Base-by-base conservation (phyloP, 257 asterid species). In the Nicotiana benthamiana region DNA sequence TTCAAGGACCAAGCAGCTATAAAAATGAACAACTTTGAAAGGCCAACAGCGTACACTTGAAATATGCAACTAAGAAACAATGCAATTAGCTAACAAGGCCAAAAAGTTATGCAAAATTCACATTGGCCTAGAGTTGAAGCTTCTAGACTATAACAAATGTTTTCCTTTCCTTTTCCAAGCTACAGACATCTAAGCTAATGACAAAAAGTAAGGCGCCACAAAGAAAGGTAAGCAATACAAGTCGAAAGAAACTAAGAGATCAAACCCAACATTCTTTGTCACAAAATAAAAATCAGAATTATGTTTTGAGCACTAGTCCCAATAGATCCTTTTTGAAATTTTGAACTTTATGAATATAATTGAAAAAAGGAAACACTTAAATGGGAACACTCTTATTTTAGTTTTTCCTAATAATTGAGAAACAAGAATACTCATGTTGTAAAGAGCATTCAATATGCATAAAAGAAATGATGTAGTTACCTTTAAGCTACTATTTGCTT, bases 401-500 rank as follows among this genome's bases (percentile, higher is more conserved):
- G 2, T 70, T 46, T 72, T n/a, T 70, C 15, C 34, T 10, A 72
- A 46, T 13, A 24, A 72, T 13, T 13, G 60, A 72, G 22, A 72
- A 72, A 72, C 13, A 24, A 46, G 78, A 72, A 24, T 22, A 43
- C n/a, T 46, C 40, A 18, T 27, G 61, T 1, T 18, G 3, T 22
- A 56, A 51, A 22, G 36, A 56, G 24, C 24, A 9, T 13, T 17
- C 52, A 17, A 77, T 12, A 65, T 4, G 10, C 75, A 46, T 34
- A 24, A 20, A 62, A 85, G 54, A 62, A 61, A 57, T 26, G 22
- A 17, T 12, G 52, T 63, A 48, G 40, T 82, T 87, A 95, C 99
- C 93, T 5, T 77, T 30, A 91, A 81, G 72, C 87, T 92, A 87
- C 88, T 83, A 72, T 87, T 74, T 83, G 87, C 92, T 83, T 92